Evolutionary conservation across 495 filamentous ascomycete species (phyloP), one percentile per base, ranked within the genome.

Genomic region (Usnea hakonensis): DNA sequence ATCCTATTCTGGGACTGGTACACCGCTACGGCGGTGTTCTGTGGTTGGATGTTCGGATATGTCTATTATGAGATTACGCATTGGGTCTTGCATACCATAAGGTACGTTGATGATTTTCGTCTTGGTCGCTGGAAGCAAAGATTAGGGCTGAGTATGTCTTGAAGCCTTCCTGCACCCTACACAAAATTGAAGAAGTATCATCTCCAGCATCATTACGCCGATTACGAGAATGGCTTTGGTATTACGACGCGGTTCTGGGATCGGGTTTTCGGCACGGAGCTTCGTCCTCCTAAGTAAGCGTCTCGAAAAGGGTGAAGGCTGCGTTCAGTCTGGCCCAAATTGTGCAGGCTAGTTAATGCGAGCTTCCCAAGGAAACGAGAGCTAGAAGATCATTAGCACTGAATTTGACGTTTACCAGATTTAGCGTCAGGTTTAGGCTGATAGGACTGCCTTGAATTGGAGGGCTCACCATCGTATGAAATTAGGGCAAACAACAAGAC

Each of bases 171-270:
- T 7, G 72, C 83, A 3, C 92, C 92, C 81, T 96, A 91, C 73
- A 86, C 87, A 71, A 78, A 83, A 60, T 83, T 97, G 65, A 97
- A 97, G 83, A 97, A 95, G 74, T 94, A 95, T 67, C 94, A 98
- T 70, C 86, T 98, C 41, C 83, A 89, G 70, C 94, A 98, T 73
- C 94, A 98, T 76, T 98, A 95, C 71, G 87, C 90, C 28, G 95
- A 98, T 70, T 97, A 88, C 72, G 88, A 97, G 74, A 91, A 95
- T 64, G 94, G 94, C 21, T 98, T 97, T 65, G 94, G 94, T 28
- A 93, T 98, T 35, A 97, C 94, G n/a, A 96, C 89, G 76, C 84
- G 86, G 44, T 95, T 98, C 82, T 98, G 94, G 94, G 94, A 98
- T 72, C 75, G 74, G 11, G 76, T 97, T 1, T 98, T 98, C 70